These are phyloP conservation scores for Hypoxylon sp. DNA, from an alignment of 2,329 filamentous ascomycete genomes.

Conservation along the genomic window DNA sequence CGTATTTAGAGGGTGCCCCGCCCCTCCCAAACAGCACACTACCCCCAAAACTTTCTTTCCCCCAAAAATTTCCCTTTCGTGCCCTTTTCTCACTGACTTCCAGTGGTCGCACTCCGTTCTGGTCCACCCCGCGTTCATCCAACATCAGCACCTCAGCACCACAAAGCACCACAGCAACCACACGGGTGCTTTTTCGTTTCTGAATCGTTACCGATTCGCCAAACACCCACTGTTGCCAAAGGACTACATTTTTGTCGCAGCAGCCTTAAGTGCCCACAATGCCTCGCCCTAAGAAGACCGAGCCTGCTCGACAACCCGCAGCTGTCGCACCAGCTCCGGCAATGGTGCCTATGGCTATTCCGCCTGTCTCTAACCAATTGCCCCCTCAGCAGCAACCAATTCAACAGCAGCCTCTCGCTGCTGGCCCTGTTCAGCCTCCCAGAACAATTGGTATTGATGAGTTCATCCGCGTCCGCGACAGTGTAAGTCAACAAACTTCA, in stretches of 20 bases:
- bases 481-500: slow-evolving; percentile 70
- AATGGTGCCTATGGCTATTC: slow-evolving; percentile 58
- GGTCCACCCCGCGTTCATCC: slow-evolving; percentile 4
- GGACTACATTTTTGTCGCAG: not conserved
- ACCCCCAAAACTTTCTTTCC: slow-evolving; percentile 50
- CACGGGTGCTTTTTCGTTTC: not conserved
- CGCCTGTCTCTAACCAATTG: slow-evolving; percentile 42
- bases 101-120: slow-evolving; percentile 30
- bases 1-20: slow-evolving; percentile 52
- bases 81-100: slow-evolving; percentile 42
- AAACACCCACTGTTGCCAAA: not conserved
- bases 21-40: slow-evolving; percentile 49
- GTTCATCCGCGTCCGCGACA: slow-evolving; percentile 85
- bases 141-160: not conserved
- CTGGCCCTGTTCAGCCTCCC: slow-evolving; percentile 32
- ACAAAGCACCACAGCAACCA: not conserved
- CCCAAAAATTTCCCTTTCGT: slow-evolving; percentile 40
- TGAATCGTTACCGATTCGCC: slow-evolving; percentile 9
- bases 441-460: slow-evolving; percentile 76
- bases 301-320: slow-evolving; percentile 57
- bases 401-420: slow-evolving; percentile 45
- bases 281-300: slow-evolving; percentile 60
- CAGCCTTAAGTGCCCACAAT: slow-evolving; percentile 48
- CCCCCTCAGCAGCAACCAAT: slow-evolving; percentile 42
- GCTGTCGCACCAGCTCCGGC: slow-evolving; percentile 57